phyloP scores from a whole-genome alignment of 2,329 filamentous ascomycete genomes.

The Lasiodiplodia theobromae region DNA sequence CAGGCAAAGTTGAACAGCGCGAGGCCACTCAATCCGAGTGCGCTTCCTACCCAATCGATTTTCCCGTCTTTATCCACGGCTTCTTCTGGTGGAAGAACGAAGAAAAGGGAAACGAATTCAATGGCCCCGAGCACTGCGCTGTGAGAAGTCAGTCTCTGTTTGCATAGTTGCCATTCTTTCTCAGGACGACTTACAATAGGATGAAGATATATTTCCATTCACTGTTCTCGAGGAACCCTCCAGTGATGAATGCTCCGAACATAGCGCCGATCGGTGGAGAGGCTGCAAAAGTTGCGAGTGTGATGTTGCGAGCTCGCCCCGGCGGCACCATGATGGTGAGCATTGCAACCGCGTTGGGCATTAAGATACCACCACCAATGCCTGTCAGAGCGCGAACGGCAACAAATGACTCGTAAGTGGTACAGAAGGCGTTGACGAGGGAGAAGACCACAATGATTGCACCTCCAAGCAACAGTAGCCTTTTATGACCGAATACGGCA shows the following conservation, averaged over 20 bases:
- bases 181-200: neutral
- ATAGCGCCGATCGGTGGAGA: slow-evolving; percentile 56
- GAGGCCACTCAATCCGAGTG: slow-evolving; percentile 50
- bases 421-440: slow-evolving; percentile 62
- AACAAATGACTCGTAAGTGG: slow-evolving; percentile 52
- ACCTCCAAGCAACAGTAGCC: slow-evolving; percentile 61
- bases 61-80: slow-evolving; percentile 47
- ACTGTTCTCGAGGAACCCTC: slow-evolving; percentile 41
- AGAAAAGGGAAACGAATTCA: neutral
- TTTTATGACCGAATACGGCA: slow-evolving; percentile 65
- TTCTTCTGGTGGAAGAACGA: slow-evolving; percentile 33
- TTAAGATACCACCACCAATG: slow-evolving; percentile 59
- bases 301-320: slow-evolving; percentile 54
- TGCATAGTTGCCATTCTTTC: slow-evolving; percentile 32
- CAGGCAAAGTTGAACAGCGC: slow-evolving; percentile 60
- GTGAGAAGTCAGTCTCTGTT: neutral
- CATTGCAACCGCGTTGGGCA: slow-evolving; percentile 62
- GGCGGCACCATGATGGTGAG: slow-evolving; percentile 58
- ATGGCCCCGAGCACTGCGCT: neutral
- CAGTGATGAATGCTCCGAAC: slow-evolving; percentile 52
- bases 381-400: slow-evolving; percentile 57
- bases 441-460: slow-evolving; percentile 56
- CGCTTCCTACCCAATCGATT: slow-evolving; percentile 52
- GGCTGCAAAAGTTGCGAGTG: slow-evolving; percentile 57
- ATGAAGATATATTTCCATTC: neutral